A percentile compares a stretch with the other conserved stretches of the same genome.
Conservation (phyloP, 768 basidiomycete species). For the Wakefieldia striispora region DNA sequence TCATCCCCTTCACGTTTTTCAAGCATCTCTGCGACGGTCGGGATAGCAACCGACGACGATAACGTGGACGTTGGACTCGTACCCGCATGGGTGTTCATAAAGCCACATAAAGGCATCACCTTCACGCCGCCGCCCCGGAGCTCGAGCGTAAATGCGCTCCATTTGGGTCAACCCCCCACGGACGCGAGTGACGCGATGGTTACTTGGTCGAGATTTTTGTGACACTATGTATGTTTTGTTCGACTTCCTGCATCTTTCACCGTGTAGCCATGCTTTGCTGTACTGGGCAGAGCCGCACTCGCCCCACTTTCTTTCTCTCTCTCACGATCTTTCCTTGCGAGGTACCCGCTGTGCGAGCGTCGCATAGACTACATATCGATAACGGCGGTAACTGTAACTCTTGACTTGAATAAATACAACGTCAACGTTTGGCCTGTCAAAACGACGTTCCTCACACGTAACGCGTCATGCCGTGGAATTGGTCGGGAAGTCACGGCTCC, state of each 20-base stretch:
- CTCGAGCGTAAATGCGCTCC: constrained; percentile 48
- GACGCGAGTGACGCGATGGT: constrained; percentile 48
- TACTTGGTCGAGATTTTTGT: constrained; percentile 69
- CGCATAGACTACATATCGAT: background rate
- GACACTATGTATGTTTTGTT: background rate
- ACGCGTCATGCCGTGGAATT: no score
- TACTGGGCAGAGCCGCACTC: background rate
- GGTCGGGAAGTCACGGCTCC: no score
- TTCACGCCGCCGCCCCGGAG: constrained; percentile 65
- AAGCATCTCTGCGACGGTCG: constrained; percentile 7
- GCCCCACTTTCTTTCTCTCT: background rate
- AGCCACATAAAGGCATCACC: constrained; percentile 55
- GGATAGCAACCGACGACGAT: constrained; percentile 22
- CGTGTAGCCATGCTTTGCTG: background rate
- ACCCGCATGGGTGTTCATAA: constrained; percentile 76
- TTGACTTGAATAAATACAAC: background rate
- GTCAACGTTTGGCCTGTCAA: no score
- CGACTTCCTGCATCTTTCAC: background rate
- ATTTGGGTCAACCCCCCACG: constrained; percentile 38
- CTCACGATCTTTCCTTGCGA: background rate
- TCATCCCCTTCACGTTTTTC: constrained; percentile 41
- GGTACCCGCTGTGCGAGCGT: background rate
- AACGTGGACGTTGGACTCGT: constrained; percentile 68
- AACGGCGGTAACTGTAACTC: background rate
- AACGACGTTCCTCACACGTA: no score